Evolutionary conservation across 768 basidiomycete genomes (phyloP), one percentile per base, ranked within the genome.

Genomic region (Coprinellus micaceus): DNA sequence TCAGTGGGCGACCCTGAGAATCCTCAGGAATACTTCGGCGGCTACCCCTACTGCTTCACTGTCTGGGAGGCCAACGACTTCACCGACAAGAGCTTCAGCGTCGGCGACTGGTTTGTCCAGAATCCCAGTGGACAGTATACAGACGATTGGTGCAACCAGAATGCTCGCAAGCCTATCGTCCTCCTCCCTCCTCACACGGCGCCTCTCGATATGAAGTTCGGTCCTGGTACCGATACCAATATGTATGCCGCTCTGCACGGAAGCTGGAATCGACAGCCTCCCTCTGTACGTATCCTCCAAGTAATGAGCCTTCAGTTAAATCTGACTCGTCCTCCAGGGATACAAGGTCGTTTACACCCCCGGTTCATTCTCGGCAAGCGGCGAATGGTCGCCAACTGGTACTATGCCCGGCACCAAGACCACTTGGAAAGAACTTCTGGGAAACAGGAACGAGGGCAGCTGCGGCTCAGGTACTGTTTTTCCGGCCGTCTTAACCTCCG

Each of bases 91-190:
- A 4, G 36, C 5, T 51, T 61, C 58, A 40, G 39, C 17, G 40
- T 52, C 26, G 60, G 60, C n/a, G 60, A 61, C 30, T 61, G 60
- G 60, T 61, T 61, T 45, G 60, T 61, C 9, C 60, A 57, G 36
- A 47, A 44, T 40, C 25, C 25, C n/a, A 52, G 28, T 26, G 52
- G 51, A 5, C 40, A 43, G 22, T 56, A 56, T 33, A 57, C 21
- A 7, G 55, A 56, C 46, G 52, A 50, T 30, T 60, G 52, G 49
- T 60, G 59, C 56, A 49, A 52, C 37, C 40, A n/a, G 48, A 62
- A 29, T 30, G 45, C 56, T 13, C 36, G 37, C 2, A 57, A 60
- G 40, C 59, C 59, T 5, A 26, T 47, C 36, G 39, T 43, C 5
- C 15, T 60, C 28, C 50, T 60, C 12, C 59, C 54, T 2, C 59